Evolutionary conservation across 2,329 filamentous ascomycete genomes (phyloP).

Genomic region (Arachnomyces sp.): DNA sequence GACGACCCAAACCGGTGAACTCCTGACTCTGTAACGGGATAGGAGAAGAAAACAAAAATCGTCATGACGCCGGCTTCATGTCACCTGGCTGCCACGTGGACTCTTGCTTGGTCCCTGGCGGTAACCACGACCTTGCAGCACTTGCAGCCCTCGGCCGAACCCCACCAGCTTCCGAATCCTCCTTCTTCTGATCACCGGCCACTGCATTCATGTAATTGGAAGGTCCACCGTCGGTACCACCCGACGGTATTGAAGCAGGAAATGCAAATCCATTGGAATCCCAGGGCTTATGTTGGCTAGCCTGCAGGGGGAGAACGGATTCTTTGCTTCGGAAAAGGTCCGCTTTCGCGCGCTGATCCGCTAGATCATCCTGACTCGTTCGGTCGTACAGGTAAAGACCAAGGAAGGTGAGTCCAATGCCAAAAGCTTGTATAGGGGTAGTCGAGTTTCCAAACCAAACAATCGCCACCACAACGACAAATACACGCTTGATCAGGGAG

Average conservation of each 20-base stretch:
- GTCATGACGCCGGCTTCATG: constrained; percentile 20
- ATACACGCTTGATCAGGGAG: constrained; percentile 91
- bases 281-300: constrained; percentile 31
- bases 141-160: constrained; percentile 33
- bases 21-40: constrained; percentile 8
- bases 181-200: constrained; percentile 30
- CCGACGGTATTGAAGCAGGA: constrained; percentile 14
- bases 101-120: constrained; percentile 75
- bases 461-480: constrained; percentile 90
- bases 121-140: constrained; percentile 52
- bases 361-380: constrained; percentile 79
- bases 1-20: not conserved
- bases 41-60: constrained; percentile 9
- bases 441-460: constrained; percentile 93
- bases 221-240: not conserved
- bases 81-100: constrained; percentile 65
- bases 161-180: constrained; percentile 39
- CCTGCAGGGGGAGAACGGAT: constrained; percentile 55
- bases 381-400: constrained; percentile 95
- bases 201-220: not conserved
- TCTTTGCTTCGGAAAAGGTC: constrained; percentile 55
- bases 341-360: constrained; percentile 65
- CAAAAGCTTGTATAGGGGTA: constrained; percentile 71
- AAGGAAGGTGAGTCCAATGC: constrained; percentile 81
- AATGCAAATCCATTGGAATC: constrained; percentile 31